phyloP scores from a whole-genome alignment of 148 eudicot genomes.

The Agrostemma githago region DNA sequence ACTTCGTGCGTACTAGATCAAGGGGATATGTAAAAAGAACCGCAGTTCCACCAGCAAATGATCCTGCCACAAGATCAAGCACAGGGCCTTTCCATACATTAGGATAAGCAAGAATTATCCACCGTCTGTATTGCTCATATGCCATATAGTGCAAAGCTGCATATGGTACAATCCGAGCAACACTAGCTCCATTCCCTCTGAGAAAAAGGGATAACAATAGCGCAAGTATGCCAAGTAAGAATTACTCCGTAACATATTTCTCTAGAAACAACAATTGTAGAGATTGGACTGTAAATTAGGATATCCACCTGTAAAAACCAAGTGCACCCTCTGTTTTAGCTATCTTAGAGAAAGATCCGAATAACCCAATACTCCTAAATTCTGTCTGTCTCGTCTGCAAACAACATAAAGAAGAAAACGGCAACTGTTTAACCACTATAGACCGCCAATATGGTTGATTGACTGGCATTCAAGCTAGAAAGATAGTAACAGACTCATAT shows the following conservation, averaged over 20 bases:
- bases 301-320: conserved; percentile 76
- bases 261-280: neutral
- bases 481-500: no score
- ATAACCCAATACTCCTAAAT: conserved; percentile 65
- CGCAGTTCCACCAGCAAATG: conserved; percentile 98
- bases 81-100: conserved; percentile 66
- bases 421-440: conserved; percentile 1
- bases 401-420: conserved; percentile 8
- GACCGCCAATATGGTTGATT: neutral
- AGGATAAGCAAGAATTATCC: conserved; percentile 64
- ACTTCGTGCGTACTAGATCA: conserved; percentile 87
- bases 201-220: conserved; percentile 9
- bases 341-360: conserved; percentile 70
- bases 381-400: conserved; percentile 84
- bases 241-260: neutral
- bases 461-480: neutral
- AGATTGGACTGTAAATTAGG: neutral
- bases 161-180: conserved; percentile 92
- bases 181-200: conserved; percentile 99
- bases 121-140: conserved; percentile 81
- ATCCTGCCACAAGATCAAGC: conserved; percentile 95
- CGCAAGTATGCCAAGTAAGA: neutral
- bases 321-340: conserved; percentile 67
- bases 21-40: conserved; percentile 97
- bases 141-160: conserved; percentile 96